Evolutionary conservation across 495 filamentous ascomycete genomes (phyloP), one percentile per base, ranked within the genome.

Genomic region (Haplographium delicatum): DNA sequence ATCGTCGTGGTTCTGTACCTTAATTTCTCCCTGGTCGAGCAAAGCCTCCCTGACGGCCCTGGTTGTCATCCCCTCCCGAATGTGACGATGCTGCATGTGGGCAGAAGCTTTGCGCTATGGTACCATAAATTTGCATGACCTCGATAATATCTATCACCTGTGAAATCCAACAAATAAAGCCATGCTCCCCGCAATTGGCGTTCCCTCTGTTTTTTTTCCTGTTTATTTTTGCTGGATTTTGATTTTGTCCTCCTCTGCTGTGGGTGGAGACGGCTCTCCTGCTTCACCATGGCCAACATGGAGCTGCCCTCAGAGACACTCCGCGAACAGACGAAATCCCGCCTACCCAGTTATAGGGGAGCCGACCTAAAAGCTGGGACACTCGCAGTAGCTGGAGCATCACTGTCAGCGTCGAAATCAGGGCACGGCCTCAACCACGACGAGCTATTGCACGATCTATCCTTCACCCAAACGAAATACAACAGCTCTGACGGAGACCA

Each of bases 231-330:
- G n/a, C n/a, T n/a, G n/a, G n/a, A n/a, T n/a, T n/a, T n/a, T n/a
- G n/a, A n/a, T n/a, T n/a, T n/a, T n/a, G n/a, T n/a, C n/a, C n/a
- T n/a, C n/a, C n/a, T n/a, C n/a, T n/a, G n/a, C n/a, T n/a, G n/a
- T n/a, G n/a, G n/a, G n/a, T n/a, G n/a, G n/a, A 6, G 13, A 31
- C 28, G 6, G 7, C 28, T 31, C 28, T n/a, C 28, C 28, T 31
- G 7, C 28, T n/a, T n/a, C 6, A n/a, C 7, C 28, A 6, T 7
- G 28, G 28, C 6, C 28, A 31, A 7, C 6, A 43, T 43, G 39
- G 39, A 43, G 39, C n/a, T 43, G 4, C 24, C 39, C 15, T 23
- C 39, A 43, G 39, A 43, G 26, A n/a, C 19, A 24, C 39, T 31
- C 15, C 5, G 42, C 16, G 42, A 44, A 19, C 42, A 44, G n/a